phyloP scores from a whole-genome alignment of 2,329 filamentous ascomycete species.

The Didymella sp. region DNA sequence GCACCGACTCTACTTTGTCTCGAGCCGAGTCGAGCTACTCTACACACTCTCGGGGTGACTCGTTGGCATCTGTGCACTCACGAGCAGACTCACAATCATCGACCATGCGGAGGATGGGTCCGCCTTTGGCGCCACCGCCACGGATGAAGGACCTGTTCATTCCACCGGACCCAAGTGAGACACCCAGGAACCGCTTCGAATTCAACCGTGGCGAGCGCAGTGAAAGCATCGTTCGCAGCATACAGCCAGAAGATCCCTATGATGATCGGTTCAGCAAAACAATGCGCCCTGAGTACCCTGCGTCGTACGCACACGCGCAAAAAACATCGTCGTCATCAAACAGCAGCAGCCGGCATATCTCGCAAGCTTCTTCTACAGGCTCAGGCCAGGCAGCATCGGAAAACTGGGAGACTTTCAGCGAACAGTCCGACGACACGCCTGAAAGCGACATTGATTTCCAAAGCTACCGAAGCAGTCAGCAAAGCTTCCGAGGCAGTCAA shows the following conservation, averaged over 20 bases:
- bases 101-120: conserved; percentile 51
- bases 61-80: conserved; percentile 27
- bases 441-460: conserved; percentile 76
- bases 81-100: conserved; percentile 35
- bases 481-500: conserved; percentile 76
- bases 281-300: conserved; percentile 36
- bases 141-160: conserved; percentile 86
- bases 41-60: conserved; percentile 21
- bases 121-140: conserved; percentile 70
- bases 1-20: conserved; percentile 30
- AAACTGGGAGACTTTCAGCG: conserved; percentile 98
- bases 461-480: conserved; percentile 73
- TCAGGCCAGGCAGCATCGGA: conserved; percentile 77
- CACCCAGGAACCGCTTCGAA: conserved; percentile 53
- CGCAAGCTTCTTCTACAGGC: conserved; percentile 61
- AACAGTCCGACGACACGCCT: conserved; percentile 74
- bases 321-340: conserved; percentile 35
- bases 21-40: conserved; percentile 19
- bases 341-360: conserved; percentile 65
- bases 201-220: conserved; percentile 57
- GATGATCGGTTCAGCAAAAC: conserved; percentile 56
- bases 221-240: conserved; percentile 65
- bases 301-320: conserved; percentile 32
- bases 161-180: conserved; percentile 57
- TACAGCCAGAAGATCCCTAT: conserved; percentile 83